These are phyloP conservation scores for Scheffersomyces insectosa DNA, from an alignment of 1,139 yeast species.

Conservation along the genomic window DNA sequence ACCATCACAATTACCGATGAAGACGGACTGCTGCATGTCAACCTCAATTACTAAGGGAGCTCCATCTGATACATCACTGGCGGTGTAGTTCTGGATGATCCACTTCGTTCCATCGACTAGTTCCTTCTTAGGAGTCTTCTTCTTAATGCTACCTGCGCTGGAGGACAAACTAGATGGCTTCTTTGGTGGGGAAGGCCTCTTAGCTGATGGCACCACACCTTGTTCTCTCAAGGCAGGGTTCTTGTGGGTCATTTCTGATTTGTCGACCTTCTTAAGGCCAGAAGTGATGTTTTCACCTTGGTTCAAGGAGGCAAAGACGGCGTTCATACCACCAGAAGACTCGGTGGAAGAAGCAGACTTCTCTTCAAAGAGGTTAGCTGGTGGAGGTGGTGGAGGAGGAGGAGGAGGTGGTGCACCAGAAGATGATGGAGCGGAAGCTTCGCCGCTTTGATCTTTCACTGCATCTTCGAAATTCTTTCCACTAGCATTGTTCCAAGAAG, in stretches of 20 bases:
- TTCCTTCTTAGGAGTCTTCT: constrained; percentile 74
- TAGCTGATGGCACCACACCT: constrained; percentile 35
- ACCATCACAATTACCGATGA: constrained; percentile 77
- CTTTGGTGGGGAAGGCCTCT: constrained; percentile 67
- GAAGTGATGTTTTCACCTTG: constrained; percentile 83
- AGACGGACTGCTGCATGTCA: constrained; percentile 84
- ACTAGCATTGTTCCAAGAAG: constrained; percentile 62
- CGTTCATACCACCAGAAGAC: constrained; percentile 64
- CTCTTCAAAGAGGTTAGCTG: constrained; percentile 57
- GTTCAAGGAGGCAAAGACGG: constrained; percentile 90
- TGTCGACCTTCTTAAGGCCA: constrained; percentile 87
- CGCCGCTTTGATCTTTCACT: constrained; percentile 12
- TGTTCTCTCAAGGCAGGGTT: constrained; percentile 76
- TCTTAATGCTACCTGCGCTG: constrained; percentile 36
- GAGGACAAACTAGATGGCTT: constrained; percentile 63
- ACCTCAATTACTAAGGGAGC: constrained; percentile 68
- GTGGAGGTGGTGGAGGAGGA: constrained; percentile 79
- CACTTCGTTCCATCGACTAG: constrained; percentile 80
- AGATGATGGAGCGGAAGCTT: constrained; percentile 23
- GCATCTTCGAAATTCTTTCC: constrained; percentile 50
- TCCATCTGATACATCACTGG: constrained; percentile 38
- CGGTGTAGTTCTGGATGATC: constrained; percentile 80
- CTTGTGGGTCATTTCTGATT: constrained; percentile 92
- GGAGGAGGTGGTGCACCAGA: constrained; percentile 33
- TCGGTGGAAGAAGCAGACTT: constrained; percentile 24